These are phyloP conservation scores for Venturia oleaginea DNA, from an alignment of 2,329 filamentous ascomycete genomes.

Conservation along the genomic window DNA sequence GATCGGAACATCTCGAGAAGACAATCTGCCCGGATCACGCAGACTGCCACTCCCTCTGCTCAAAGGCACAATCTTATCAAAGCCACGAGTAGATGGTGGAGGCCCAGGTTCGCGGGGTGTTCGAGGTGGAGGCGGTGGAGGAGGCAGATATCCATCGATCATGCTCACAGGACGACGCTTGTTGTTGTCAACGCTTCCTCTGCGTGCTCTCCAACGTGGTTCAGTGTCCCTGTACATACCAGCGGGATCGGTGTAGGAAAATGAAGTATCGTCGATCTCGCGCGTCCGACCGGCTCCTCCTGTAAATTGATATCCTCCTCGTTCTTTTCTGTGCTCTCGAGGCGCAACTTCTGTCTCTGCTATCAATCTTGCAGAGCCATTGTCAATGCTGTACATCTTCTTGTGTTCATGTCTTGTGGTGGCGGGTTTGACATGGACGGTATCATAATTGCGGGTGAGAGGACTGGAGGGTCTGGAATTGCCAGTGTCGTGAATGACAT, in stretches of 20 bases:
- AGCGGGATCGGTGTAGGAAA: constrained; percentile 41
- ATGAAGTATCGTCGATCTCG: constrained; percentile 34
- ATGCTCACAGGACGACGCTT: constrained; percentile 37
- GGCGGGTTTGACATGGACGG: constrained; percentile 30
- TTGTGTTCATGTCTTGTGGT: constrained; percentile 14
- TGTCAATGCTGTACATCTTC: constrained; percentile 38
- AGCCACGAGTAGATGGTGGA: constrained; percentile 59
- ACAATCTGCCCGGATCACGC: constrained; percentile 38
- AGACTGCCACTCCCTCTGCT: constrained; percentile 36
- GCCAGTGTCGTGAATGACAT: constrained; percentile 23
- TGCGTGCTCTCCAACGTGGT: constrained; percentile 36
- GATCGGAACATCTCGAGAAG: constrained; percentile 25
- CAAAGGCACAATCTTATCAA: constrained; percentile 56
- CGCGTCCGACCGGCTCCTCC: neutral
- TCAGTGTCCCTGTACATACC: constrained; percentile 44
- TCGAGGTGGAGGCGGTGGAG: constrained; percentile 22
- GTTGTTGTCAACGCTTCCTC: constrained; percentile 37
- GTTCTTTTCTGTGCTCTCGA: constrained; percentile 18
- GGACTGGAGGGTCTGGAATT: constrained; percentile 33
- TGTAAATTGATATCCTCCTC: constrained; percentile 4
- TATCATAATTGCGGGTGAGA: constrained; percentile 26
- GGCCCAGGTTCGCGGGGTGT: constrained; percentile 36
- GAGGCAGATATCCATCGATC: constrained; percentile 24
- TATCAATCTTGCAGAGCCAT: constrained; percentile 29
- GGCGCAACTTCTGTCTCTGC: constrained; percentile 31